These are phyloP conservation scores for Daphne laureola DNA, from an alignment of 441 rosid genomes.

Conservation along the genomic window DNA sequence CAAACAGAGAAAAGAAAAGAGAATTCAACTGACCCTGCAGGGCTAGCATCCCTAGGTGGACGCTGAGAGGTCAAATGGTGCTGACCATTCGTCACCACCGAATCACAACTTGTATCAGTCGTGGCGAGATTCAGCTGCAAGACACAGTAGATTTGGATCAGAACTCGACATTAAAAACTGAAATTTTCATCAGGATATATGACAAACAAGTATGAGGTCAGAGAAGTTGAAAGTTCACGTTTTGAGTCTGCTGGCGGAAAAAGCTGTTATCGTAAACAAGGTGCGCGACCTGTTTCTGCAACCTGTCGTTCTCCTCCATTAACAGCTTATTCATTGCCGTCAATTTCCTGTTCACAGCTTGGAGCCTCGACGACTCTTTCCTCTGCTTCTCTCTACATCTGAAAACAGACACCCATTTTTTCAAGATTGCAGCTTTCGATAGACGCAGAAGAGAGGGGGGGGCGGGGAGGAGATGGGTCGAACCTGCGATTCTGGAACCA, in stretches of 20 bases:
- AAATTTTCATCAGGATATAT: background rate
- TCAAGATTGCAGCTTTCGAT: background rate
- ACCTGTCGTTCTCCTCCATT: constrained; percentile 70
- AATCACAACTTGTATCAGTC: constrained; percentile 67
- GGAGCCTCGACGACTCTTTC: constrained; percentile 63
- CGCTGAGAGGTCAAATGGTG: constrained; percentile 67
- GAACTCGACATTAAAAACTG: background rate
- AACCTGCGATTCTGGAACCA: constrained; percentile 75
- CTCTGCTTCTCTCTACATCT: constrained; percentile 71
- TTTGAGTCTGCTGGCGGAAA: constrained; percentile 60
- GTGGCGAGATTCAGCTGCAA: constrained; percentile 47
- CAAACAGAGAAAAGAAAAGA: background rate
- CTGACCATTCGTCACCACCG: constrained; percentile 70
- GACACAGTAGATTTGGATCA: constrained; percentile 1
- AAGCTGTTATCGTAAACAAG: constrained; percentile 64
- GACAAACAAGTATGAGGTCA: background rate
- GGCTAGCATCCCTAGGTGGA: constrained; percentile 74
- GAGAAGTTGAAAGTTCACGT: constrained; percentile 19
- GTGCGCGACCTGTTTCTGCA: constrained; percentile 70
- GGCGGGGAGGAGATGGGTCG: too few relatives aligned
- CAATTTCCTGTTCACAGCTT: constrained; percentile 61
- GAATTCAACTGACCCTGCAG: constrained; percentile 57
- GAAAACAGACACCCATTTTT: constrained; percentile 4
- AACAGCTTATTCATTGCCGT: constrained; percentile 70
- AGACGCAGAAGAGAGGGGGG: background rate